Evolutionary conservation across 345 rosid genomes (phyloP).

Genomic region (Hibiscus syriacus): DNA sequence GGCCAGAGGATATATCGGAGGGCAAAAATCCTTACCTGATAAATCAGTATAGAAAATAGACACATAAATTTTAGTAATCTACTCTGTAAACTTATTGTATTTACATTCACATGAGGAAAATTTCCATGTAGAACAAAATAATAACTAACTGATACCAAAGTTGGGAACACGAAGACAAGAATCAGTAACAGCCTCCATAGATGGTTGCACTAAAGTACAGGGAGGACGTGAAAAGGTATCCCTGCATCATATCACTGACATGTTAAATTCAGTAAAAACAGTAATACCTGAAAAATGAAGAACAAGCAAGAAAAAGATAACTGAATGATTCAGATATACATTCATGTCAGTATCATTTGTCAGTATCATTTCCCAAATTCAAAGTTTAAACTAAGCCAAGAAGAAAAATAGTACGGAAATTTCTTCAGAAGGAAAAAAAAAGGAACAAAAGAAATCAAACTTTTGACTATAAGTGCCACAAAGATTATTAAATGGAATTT

Average conservation of each 20-base stretch:
- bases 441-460: neutral
- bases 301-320: neutral
- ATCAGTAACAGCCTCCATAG: conserved; percentile 48
- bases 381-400: neutral
- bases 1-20: conserved; percentile 84
- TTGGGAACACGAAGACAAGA: conserved; percentile 46
- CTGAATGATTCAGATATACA: neutral
- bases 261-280: neutral
- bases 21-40: conserved; percentile 72
- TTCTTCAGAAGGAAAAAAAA: neutral
- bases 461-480: neutral
- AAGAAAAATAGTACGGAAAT: neutral
- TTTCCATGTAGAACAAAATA: neutral
- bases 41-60: conserved; percentile 11
- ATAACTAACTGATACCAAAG: conserved; percentile 55
- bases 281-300: neutral
- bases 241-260: conserved; percentile 49
- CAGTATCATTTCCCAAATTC: neutral
- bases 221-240: conserved; percentile 83
- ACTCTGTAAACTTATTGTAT: neutral
- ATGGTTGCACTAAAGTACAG: conserved; percentile 87
- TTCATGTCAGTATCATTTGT: neutral
- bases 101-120: neutral
- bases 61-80: conserved; percentile 1
- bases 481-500: neutral